A percentile compares a stretch with the other conserved stretches of the same genome.
Conservation (phyloP, 345 rosid species). For the Populus alba region DNA sequence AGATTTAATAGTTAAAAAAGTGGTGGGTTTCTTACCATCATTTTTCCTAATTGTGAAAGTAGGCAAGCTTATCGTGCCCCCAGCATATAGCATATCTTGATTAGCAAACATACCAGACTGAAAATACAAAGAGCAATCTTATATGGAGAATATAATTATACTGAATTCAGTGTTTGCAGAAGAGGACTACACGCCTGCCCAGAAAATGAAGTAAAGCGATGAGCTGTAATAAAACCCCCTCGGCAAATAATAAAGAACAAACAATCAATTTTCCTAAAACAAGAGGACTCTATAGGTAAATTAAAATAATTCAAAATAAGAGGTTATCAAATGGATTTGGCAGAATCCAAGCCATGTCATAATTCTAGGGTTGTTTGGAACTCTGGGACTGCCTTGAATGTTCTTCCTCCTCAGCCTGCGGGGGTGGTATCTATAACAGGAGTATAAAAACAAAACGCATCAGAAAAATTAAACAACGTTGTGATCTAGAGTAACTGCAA, state of each 20-base stretch:
- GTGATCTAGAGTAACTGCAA: neutral
- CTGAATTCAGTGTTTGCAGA: too few relatives aligned
- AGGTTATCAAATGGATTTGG: neutral
- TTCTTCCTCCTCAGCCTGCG: neutral
- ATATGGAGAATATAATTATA: too few relatives aligned
- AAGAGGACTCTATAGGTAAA: neutral
- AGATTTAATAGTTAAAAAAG: neutral
- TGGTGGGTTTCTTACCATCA: too few relatives aligned
- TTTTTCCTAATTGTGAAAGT: too few relatives aligned
- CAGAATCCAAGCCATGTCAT: neutral
- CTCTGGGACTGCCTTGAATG: neutral
- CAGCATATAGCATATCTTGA: neutral
- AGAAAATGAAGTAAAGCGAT: too few relatives aligned
- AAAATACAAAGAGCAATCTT: too few relatives aligned
- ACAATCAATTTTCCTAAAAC: neutral
- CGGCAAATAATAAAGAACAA: neutral
- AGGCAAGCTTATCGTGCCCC: neutral
- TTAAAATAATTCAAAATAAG: too few relatives aligned
- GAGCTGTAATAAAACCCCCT: too few relatives aligned
- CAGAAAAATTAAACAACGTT: neutral
- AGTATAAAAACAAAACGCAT: too few relatives aligned
- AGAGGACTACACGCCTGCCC: too few relatives aligned
- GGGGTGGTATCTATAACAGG: neutral
- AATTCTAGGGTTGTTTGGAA: neutral
- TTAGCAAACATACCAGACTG: neutral